Evolutionary conservation across 495 filamentous ascomycete species (phyloP).

Genomic region (Xylaria telfairii): DNA sequence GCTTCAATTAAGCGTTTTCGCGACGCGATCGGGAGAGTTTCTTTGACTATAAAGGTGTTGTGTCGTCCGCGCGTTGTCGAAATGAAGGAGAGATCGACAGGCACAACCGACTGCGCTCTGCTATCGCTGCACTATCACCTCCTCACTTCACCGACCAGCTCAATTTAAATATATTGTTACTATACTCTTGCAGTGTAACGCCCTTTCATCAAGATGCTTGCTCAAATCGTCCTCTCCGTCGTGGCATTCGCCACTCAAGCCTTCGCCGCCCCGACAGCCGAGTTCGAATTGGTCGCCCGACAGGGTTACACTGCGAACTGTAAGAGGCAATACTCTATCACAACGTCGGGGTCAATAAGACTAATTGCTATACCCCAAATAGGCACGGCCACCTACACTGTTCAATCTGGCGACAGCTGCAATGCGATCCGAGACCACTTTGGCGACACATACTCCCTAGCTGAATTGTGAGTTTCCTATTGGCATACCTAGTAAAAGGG

Average conservation of each 20-base stretch:
- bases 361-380: neutral
- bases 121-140: constrained; percentile 9
- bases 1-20: neutral
- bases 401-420: constrained; percentile 31
- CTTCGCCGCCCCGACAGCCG: constrained; percentile 25
- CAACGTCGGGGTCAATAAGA: neutral
- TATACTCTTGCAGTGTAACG: neutral
- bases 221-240: constrained; percentile 27
- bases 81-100: constrained; percentile 10
- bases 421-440: constrained; percentile 30
- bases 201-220: constrained; percentile 29
- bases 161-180: neutral
- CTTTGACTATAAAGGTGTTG: constrained; percentile 15
- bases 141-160: neutral
- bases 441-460: constrained; percentile 24
- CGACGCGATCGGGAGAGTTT: neutral
- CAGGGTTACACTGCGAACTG: constrained; percentile 33
- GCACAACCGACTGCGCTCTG: constrained; percentile 13
- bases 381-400: constrained; percentile 34
- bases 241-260: constrained; percentile 26
- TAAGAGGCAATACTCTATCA: constrained; percentile 16
- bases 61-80: neutral
- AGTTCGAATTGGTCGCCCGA: constrained; percentile 24
- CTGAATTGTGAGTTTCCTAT: constrained; percentile 32
- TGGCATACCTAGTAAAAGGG: neutral